These are phyloP conservation scores for Lignosus rhinocerotis DNA, from an alignment of 1,284 basidiomycete species.

Conservation along the genomic window DNA sequence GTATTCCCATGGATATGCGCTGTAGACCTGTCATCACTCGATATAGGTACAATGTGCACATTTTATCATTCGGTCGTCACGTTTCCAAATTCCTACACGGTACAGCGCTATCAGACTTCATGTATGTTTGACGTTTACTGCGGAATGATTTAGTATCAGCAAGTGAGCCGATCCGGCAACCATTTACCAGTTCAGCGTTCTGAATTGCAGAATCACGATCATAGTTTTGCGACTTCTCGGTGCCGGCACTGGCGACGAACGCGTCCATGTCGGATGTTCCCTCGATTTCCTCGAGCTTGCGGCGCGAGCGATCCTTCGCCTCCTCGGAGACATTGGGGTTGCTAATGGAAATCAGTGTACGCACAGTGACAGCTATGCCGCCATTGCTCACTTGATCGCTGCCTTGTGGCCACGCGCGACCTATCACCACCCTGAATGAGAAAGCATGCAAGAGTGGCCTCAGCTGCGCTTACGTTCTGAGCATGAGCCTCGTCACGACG, in stretches of 20 bases:
- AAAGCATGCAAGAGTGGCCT: background rate
- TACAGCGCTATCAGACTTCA: too few species aligned
- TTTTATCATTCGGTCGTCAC: too few species aligned
- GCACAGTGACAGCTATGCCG: background rate
- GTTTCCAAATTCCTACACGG: too few species aligned
- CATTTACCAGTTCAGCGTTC: constrained; percentile 2
- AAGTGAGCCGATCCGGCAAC: background rate
- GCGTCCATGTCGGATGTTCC: constrained; percentile 18
- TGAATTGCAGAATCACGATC: constrained; percentile 6
- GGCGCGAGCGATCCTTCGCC: constrained; percentile 43
- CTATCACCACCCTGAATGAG: background rate
- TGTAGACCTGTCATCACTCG: too few species aligned
- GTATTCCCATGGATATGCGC: too few species aligned
- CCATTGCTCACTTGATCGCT: constrained; percentile 25
- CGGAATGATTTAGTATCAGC: too few species aligned
- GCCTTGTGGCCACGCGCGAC: constrained; percentile 29
- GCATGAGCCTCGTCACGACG: constrained; percentile 8
- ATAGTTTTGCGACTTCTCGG: constrained; percentile 15
- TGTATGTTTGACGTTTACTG: too few species aligned
- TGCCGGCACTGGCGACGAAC: constrained; percentile 18
- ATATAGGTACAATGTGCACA: too few species aligned
- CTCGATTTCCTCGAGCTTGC: constrained; percentile 37
- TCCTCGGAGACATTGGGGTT: constrained; percentile 44
- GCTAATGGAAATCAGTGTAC: background rate
- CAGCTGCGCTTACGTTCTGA: constrained; percentile 6